phyloP scores from a whole-genome alignment of 495 filamentous ascomycete genomes.

The Neurospora sp. region DNA sequence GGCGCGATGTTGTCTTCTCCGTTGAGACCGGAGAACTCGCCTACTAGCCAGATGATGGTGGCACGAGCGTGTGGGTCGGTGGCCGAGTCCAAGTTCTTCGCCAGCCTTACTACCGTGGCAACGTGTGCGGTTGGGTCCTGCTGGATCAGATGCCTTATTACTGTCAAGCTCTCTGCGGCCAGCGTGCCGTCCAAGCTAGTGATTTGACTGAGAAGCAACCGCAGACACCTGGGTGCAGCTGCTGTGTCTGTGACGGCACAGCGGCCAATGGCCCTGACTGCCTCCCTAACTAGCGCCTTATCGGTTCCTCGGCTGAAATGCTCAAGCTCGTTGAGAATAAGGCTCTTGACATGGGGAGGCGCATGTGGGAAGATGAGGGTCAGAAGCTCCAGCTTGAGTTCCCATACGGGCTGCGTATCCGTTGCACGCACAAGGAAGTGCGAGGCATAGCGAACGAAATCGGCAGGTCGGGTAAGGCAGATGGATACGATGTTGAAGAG shows the following conservation, averaged over 20 bases:
- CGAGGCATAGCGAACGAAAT: constrained; percentile 72
- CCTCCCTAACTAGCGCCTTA: constrained; percentile 70
- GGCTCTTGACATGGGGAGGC: constrained; percentile 61
- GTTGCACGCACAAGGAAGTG: constrained; percentile 79
- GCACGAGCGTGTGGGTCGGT: constrained; percentile 79
- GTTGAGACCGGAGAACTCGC: constrained; percentile 77
- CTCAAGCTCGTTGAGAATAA: constrained; percentile 85
- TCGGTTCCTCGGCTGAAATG: constrained; percentile 77
- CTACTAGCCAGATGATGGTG: constrained; percentile 94
- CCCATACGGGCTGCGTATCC: constrained; percentile 77
- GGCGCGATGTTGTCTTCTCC: constrained; percentile 79
- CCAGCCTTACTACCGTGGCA: constrained; percentile 76
- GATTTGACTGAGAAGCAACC: constrained; percentile 72
- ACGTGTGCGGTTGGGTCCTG: constrained; percentile 69
- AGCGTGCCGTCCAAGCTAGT: constrained; percentile 75
- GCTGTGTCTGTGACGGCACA: constrained; percentile 70
- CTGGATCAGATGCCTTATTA: constrained; percentile 91
- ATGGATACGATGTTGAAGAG: constrained; percentile 91
- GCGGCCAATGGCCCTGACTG: constrained; percentile 82
- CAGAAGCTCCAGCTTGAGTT: constrained; percentile 81
- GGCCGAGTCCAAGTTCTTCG: constrained; percentile 78
- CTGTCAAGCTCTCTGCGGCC: constrained; percentile 82
- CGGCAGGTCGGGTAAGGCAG: constrained; percentile 57
- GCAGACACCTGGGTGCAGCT: constrained; percentile 66
- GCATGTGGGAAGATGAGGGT: constrained; percentile 82